These are phyloP conservation scores for Rhynchosporium secalis DNA, from an alignment of 2,329 filamentous ascomycete species.

Conservation along the genomic window DNA sequence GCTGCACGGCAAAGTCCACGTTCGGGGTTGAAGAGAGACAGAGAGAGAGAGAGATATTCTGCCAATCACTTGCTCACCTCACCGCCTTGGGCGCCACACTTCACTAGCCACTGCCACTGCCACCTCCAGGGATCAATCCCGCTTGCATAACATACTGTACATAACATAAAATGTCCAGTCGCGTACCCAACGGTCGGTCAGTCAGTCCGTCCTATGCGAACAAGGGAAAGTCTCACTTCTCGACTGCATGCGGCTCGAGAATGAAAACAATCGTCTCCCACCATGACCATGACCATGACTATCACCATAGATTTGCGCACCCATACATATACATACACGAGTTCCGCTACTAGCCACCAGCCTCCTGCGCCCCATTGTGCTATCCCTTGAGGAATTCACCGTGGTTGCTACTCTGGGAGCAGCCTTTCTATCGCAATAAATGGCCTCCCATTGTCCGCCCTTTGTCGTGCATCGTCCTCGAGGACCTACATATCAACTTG, in stretches of 20 bases:
- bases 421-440: slow-evolving; percentile 26
- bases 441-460: slow-evolving; percentile 29
- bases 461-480: slow-evolving; percentile 29
- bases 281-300: slow-evolving; percentile 6
- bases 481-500: slow-evolving; percentile 25
- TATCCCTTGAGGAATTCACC: slow-evolving; percentile 21
- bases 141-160: not conserved
- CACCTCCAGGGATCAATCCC: not conserved
- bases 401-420: slow-evolving; percentile 22
- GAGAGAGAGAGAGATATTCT: too few species aligned
- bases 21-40: too few species aligned
- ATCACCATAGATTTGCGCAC: not conserved
- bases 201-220: not conserved
- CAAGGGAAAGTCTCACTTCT: not conserved
- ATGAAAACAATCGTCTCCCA: slow-evolving; percentile 23
- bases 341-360: not conserved
- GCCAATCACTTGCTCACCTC: not conserved
- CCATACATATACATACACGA: slow-evolving; percentile 10
- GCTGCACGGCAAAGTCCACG: too few species aligned
- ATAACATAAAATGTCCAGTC: not conserved
- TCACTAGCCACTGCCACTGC: not conserved
- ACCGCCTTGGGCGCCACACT: not conserved
- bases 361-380: slow-evolving; percentile 7
- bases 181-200: not conserved
- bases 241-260: slow-evolving; percentile 10